phyloP scores from a whole-genome alignment of 768 basidiomycete genomes.

The Lepiota venenata region DNA sequence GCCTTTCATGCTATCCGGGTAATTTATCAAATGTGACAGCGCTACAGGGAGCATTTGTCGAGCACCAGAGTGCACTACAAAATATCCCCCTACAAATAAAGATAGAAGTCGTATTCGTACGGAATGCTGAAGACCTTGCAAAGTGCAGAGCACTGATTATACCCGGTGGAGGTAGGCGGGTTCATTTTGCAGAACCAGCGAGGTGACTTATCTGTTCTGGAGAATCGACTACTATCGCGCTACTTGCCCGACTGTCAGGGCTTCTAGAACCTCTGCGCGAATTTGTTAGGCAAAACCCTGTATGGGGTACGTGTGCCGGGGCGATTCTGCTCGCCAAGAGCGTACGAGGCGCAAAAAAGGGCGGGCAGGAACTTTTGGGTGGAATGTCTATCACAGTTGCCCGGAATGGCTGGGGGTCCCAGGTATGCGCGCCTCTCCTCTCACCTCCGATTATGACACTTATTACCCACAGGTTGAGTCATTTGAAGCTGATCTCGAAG shows the following conservation, averaged over 20 bases:
- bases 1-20: neutral
- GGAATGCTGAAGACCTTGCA: slow-evolving; percentile 69
- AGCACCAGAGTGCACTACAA: slow-evolving; percentile 75
- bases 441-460: neutral
- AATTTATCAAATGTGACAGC: slow-evolving; percentile 44
- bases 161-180: slow-evolving; percentile 74
- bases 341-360: slow-evolving; percentile 76
- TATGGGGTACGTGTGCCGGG: slow-evolving; percentile 97
- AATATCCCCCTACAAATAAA: slow-evolving; percentile 44
- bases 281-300: slow-evolving; percentile 69
- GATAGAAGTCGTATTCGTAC: slow-evolving; percentile 57
- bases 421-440: slow-evolving; percentile 46
- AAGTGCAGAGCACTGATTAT: slow-evolving; percentile 85
- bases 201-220: neutral
- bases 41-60: slow-evolving; percentile 89
- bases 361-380: slow-evolving; percentile 83
- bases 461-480: slow-evolving; percentile 69
- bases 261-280: slow-evolving; percentile 76
- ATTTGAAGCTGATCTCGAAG: slow-evolving; percentile 75
- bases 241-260: slow-evolving; percentile 68
- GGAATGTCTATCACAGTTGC: slow-evolving; percentile 78
- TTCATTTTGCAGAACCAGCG: neutral
- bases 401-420: slow-evolving; percentile 93
- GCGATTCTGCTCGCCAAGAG: slow-evolving; percentile 82
- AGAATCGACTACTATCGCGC: slow-evolving; percentile 93